Evolutionary conservation across 768 basidiomycete species (phyloP).

Genomic region (Cubamyces sp.): DNA sequence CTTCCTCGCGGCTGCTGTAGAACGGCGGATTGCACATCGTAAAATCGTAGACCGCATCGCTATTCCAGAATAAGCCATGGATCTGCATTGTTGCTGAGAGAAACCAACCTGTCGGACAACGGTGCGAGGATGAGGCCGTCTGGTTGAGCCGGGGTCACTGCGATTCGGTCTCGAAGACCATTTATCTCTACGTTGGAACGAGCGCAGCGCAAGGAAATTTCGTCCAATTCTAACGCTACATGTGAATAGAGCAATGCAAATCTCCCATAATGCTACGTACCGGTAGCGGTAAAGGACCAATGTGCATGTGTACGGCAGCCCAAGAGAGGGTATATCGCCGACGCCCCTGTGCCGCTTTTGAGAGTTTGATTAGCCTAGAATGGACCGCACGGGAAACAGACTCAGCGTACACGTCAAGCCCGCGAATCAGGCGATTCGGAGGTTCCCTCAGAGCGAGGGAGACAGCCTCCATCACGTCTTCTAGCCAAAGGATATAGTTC

Average conservation of each 20-base stretch:
- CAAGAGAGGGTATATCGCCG: conserved; percentile 87
- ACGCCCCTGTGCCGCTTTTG: conserved; percentile 85
- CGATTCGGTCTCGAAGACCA: conserved; percentile 53
- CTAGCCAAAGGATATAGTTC: conserved; percentile 87
- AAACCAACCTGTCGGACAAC: conserved; percentile 29
- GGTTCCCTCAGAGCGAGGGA: conserved; percentile 18
- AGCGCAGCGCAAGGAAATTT: conserved; percentile 59
- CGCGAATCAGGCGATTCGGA: conserved; percentile 40
- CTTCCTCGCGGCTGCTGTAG: conserved; percentile 76
- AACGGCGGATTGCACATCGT: conserved; percentile 98
- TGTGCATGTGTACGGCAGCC: conserved; percentile 53
- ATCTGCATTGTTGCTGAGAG: conserved; percentile 1
- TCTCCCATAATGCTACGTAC: conserved; percentile 39
- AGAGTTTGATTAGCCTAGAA: not conserved
- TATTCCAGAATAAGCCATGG: not conserved
- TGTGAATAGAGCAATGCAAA: not conserved
- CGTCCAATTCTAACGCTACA: conserved; percentile 65
- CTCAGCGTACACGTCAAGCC: conserved; percentile 71
- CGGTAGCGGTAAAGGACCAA: conserved; percentile 74
- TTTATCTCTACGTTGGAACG: conserved; percentile 61
- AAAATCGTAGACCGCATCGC: conserved; percentile 55
- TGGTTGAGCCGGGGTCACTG: conserved; percentile 43
- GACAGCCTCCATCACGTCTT: conserved; percentile 60
- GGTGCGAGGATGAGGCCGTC: conserved; percentile 52
- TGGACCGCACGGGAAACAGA: not conserved